Base-by-base conservation (phyloP, 2,329 filamentous ascomycete species). In the Botryosphaeria dothidea region DNA sequence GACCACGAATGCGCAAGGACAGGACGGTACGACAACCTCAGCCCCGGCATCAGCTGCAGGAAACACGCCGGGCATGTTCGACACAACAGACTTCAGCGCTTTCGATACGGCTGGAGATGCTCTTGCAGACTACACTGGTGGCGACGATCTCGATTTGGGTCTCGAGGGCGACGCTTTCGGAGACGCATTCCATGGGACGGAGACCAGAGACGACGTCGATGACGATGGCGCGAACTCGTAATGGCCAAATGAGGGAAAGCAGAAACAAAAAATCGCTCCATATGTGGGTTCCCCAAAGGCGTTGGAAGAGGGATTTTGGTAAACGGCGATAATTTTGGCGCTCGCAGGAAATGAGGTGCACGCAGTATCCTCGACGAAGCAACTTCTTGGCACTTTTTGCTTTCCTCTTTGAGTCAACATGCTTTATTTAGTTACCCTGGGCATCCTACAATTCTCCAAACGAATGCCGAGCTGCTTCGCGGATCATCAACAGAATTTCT, bases 131-230 rank as follows among this genome's bases (percentile, higher is more conserved):
- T 78, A 77, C 62, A 73, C 72, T 7, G 72, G 76, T 34, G 71
- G 66, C 21, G 70, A 65, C n/a, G 76, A 77, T 27, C 74, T 78
- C 29, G 74, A 70, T 43, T 71, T 78, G 69, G 76, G 73, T 2
- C 68, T 78, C 34, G 76, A 78, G 48, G 74, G 78, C 65, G 77
- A 75, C 23, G 76, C 76, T 3, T 78, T 78, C 64, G 76, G 76
- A 2, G 76, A 78, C 52, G 76, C 76, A n/a, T 78, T 78, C 65
- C 76, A 78, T 27, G 75, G 72, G 2, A 77, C 73, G 17, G 75
- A 76, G 56, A 73, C 72, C 70, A 72, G 75, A 21, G 45, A 45
- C n/a, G 48, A 54, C 21, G 19, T 34, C 15, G 62, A 64, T 34
- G 62, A 64, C n/a, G 51, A 64, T 27, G 62, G 23, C 8, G 34